Percentiles rank a stretch among this genome's conserved stretches.
These are phyloP conservation scores for Luffa acutangula DNA, from an alignment of 306 rosid genomes.

Conservation along the genomic window DNA sequence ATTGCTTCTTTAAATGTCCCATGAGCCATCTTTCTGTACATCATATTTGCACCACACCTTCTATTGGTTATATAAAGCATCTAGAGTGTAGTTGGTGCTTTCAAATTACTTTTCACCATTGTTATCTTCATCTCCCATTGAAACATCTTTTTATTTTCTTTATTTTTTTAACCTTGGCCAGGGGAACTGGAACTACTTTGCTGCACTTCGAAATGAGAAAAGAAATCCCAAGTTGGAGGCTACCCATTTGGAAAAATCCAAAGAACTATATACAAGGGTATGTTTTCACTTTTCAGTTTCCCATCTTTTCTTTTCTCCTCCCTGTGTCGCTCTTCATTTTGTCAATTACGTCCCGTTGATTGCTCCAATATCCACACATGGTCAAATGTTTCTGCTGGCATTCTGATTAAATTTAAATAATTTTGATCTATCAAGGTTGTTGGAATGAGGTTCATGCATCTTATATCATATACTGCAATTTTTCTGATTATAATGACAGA, in stretches of 20 bases:
- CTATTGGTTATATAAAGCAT: neutral
- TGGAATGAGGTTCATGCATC: neutral
- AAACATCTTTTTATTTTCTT: neutral
- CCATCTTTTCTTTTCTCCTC: slow-evolving; percentile 8
- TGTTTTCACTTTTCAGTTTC: slow-evolving; percentile 1
- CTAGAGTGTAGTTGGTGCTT: neutral
- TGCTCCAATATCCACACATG: neutral
- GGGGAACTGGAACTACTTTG: slow-evolving; percentile 99
- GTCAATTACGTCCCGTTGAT: neutral
- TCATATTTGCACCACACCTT: neutral
- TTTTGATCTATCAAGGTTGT: neutral
- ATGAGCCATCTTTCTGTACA: neutral
- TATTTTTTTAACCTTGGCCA: slow-evolving; percentile 24
- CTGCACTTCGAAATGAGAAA: slow-evolving; percentile 96
- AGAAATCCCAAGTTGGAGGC: slow-evolving; percentile 98
- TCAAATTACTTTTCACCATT: neutral
- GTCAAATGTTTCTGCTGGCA: neutral
- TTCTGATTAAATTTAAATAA: neutral
- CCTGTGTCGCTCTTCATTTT: slow-evolving; percentile 9
- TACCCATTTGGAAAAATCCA: slow-evolving; percentile 93
- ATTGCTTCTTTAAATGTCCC: neutral
- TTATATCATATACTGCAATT: neutral
- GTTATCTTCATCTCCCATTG: neutral
- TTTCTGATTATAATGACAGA: neutral
- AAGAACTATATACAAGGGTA: slow-evolving; percentile 88